Conservation (phyloP, 73 alveolate species). For the Paramecium biaurelia region DNA sequence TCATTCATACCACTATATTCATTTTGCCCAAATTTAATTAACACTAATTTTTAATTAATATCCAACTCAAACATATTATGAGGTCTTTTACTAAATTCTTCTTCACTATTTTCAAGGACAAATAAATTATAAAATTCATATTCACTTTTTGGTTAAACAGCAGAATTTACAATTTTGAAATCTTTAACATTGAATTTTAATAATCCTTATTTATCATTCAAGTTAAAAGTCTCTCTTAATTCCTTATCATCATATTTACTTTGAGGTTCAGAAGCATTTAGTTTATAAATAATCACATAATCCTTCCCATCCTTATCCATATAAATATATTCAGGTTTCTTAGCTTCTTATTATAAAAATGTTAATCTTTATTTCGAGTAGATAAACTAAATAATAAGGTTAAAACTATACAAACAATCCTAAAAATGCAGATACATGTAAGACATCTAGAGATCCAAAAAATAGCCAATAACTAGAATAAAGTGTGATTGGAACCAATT, state of each 20-base stretch:
- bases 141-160: neutral
- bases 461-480: constrained; percentile 1
- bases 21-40: neutral
- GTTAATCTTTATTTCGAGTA: neutral
- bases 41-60: neutral
- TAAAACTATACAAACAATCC: neutral
- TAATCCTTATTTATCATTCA: neutral
- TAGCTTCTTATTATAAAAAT: neutral
- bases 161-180: neutral
- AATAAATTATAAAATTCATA: neutral
- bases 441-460: neutral
- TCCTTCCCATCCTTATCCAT: neutral
- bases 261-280: neutral
- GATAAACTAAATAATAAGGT: neutral
- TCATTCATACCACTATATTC: neutral
- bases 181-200: neutral
- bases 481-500: neutral
- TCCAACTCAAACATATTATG: neutral
- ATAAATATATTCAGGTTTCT: neutral
- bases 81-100: neutral
- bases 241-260: neutral
- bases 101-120: neutral
- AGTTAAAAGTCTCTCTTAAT: neutral
- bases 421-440: neutral
- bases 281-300: neutral